Base-by-base conservation (phyloP, 108 stramenopile species). In the Chaetoceros muelleri region DNA sequence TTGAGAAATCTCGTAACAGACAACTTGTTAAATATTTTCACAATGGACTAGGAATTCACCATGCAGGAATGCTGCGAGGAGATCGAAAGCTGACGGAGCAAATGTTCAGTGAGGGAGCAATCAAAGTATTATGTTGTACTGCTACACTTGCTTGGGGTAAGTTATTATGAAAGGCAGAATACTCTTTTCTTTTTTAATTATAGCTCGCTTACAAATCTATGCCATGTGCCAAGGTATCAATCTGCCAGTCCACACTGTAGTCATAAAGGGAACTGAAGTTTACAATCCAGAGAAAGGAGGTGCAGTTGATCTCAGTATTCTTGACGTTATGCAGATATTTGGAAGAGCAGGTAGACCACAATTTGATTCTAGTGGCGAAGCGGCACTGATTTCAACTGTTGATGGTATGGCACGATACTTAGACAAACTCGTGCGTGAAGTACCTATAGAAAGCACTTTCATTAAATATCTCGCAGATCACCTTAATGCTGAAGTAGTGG, bases 271-370 rank as follows among this genome's bases (percentile, higher is more conserved):
- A 16, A 99, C 98, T 2, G 93, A 99, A 58, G 87, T 99, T 24
- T 98, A 99, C 85, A 95, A 95, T 65, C 93, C 97, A 24, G 97
- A 99, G 53, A 96, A 95, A 66, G 99, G 99, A 18, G 94, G 92
- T 23, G 79, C 78, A 44, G 81, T 90, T 16, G 96, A 98, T 57
- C 69, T 99, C 46, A 81, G 80, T 44, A 95, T 98, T 49, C 75
- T 98, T n/a, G 99, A 99, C 62, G 95, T 99, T 7, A 81, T 95
- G 53, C 99, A 99, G 67, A 96, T 98, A 45, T 99, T 99, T 58
- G 99, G 98, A 25, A 69, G 98, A 18, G 98, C 98, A 5, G 98
- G 98, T 7, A 82, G 98, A 2, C 98, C 98, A 20, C 95, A 95
- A 75, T 99, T 90, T 67, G 99, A 98, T 65, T 90, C 81, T 0